Evolutionary conservation across 495 filamentous ascomycete genomes (phyloP).

Genomic region (Penicillium waksmanii): DNA sequence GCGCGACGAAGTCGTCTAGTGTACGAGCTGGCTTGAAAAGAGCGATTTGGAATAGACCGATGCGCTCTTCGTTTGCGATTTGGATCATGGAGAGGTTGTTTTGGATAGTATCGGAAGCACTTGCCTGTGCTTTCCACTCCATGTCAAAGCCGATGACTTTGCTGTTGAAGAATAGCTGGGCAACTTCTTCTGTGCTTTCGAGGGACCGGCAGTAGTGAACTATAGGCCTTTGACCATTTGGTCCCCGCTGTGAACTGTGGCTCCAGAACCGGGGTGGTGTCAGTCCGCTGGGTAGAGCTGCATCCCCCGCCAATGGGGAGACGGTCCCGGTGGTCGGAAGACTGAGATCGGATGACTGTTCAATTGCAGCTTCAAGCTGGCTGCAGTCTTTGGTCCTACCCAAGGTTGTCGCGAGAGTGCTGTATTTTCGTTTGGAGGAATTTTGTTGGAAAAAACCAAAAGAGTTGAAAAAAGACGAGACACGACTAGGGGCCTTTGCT

Average conservation of each 20-base stretch:
- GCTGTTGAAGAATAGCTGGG: constrained; percentile 69
- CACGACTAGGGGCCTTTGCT: not conserved
- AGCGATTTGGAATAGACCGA: constrained; percentile 81
- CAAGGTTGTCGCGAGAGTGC: not conserved
- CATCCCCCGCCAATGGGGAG: not conserved
- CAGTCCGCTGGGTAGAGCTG: not conserved
- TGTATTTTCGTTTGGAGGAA: not conserved
- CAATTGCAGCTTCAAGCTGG: not conserved
- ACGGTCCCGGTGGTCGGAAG: not conserved
- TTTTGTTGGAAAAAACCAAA: not conserved
- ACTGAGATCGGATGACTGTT: not conserved
- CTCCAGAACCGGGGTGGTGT: constrained; percentile 60
- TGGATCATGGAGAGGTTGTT: constrained; percentile 79
- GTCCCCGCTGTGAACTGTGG: constrained; percentile 62
- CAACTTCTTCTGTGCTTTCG: constrained; percentile 66
- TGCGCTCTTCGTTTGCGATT: constrained; percentile 75
- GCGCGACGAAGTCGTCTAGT: constrained; percentile 62
- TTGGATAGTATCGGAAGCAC: constrained; percentile 49
- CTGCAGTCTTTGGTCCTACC: not conserved
- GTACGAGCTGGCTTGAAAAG: constrained; percentile 52
- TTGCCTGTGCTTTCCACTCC: constrained; percentile 71
- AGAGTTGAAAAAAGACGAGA: not conserved
- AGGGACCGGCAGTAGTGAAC: constrained; percentile 77
- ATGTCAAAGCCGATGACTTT: constrained; percentile 81
- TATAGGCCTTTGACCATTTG: constrained; percentile 50